phyloP scores from a whole-genome alignment of 1,139 yeast genomes.

The Candida mesenterica region DNA sequence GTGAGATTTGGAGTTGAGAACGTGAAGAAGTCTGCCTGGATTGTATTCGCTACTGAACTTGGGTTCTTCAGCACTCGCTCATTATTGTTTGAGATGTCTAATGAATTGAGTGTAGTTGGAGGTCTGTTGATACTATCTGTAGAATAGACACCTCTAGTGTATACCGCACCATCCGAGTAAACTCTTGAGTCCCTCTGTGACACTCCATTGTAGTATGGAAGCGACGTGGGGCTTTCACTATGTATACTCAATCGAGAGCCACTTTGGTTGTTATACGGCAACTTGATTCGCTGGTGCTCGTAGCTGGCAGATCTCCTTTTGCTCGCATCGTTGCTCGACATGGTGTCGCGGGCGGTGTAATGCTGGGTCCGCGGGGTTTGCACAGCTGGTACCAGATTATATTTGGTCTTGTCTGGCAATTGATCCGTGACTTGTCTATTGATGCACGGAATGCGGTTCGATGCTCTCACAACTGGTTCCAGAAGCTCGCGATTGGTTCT shows the following conservation, averaged over 20 bases:
- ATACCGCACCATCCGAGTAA: constrained; percentile 15
- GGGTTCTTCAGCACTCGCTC: background rate
- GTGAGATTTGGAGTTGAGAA: constrained; percentile 6
- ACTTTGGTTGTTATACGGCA: constrained; percentile 13
- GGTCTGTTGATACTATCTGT: constrained; percentile 6
- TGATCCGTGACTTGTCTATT: no score
- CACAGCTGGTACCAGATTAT: no score
- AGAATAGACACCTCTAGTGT: background rate
- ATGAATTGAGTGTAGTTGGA: constrained; percentile 11
- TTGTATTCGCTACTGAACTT: no score
- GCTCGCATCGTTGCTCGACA: constrained; percentile 2
- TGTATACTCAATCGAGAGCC: constrained; percentile 13
- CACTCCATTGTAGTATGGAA: background rate
- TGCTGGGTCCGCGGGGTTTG: no score
- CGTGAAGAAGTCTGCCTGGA: constrained; percentile 3
- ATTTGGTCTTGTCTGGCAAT: no score
- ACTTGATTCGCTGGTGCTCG: constrained; percentile 28
- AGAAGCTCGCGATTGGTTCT: no score
- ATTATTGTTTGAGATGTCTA: constrained; percentile 7
- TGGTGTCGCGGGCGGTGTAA: background rate
- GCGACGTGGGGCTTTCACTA: constrained; percentile 5
- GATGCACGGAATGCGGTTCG: no score
- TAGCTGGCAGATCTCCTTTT: constrained; percentile 32
- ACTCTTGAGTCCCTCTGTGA: no score
- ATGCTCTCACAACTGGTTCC: no score